phyloP scores from a whole-genome alignment of 257 asterid species.

The Capsicum pubescens region DNA sequence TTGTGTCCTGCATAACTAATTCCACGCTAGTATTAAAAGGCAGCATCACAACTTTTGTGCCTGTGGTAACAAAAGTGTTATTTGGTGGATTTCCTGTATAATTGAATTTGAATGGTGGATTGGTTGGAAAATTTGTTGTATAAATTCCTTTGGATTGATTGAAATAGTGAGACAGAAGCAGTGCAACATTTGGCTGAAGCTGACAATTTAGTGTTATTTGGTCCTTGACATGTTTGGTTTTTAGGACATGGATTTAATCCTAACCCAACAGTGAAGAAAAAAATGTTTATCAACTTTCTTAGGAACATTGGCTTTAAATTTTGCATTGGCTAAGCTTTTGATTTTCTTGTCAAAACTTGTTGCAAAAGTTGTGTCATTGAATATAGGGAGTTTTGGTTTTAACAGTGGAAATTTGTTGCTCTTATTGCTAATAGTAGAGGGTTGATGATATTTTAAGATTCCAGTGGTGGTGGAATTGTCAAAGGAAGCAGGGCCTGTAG shows the following conservation, averaged over 20 bases:
- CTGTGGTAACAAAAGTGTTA: slow-evolving; percentile 43
- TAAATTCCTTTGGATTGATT: slow-evolving; percentile 59
- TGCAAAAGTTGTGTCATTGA: slow-evolving; percentile 49
- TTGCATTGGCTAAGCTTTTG: slow-evolving; percentile 49
- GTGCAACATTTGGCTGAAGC: slow-evolving; percentile 56
- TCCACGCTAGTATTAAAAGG: slow-evolving; percentile 55
- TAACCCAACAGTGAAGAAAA: slow-evolving; percentile 66
- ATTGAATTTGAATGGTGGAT: slow-evolving; percentile 57
- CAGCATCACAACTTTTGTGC: slow-evolving; percentile 57
- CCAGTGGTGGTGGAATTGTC: slow-evolving; percentile 59
- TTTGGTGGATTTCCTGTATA: slow-evolving; percentile 62
- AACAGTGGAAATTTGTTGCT: slow-evolving; percentile 37
- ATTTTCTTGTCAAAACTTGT: slow-evolving; percentile 40
- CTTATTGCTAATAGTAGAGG: slow-evolving; percentile 25
- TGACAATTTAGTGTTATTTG: slow-evolving; percentile 57
- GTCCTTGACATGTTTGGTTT: slow-evolving; percentile 59
- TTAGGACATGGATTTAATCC: slow-evolving; percentile 52
- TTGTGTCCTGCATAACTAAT: slow-evolving; percentile 66
- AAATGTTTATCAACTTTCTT: slow-evolving; percentile 47
- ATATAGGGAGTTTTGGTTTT: slow-evolving; percentile 40
- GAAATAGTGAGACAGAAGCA: slow-evolving; percentile 64
- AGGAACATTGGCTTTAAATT: slow-evolving; percentile 62
- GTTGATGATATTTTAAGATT: slow-evolving; percentile 51
- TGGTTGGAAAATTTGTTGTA: slow-evolving; percentile 63
- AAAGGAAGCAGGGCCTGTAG: slow-evolving; percentile 61